Conservation (phyloP, 805 yeast genomes). For the Candida silvatica region DNA sequence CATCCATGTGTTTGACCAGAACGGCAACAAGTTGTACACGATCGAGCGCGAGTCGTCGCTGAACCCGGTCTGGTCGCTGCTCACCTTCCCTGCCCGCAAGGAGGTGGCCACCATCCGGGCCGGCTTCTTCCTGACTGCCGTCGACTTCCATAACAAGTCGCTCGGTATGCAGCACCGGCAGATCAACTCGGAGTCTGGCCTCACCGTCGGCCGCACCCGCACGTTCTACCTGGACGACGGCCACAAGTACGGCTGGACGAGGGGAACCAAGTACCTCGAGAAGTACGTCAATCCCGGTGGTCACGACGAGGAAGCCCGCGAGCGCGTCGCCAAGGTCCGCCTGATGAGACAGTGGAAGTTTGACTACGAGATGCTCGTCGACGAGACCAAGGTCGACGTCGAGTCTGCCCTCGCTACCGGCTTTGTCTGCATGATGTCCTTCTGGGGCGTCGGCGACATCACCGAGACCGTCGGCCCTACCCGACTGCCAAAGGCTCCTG, state of each 20-base stretch:
- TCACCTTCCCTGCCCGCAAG: conserved; percentile 32
- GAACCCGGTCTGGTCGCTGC: conserved; percentile 46
- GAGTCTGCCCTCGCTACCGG: conserved; percentile 52
- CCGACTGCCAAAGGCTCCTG: conserved; percentile 7
- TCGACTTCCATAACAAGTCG: conserved; percentile 39
- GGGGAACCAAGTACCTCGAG: conserved; percentile 43
- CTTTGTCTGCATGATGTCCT: conserved; percentile 55
- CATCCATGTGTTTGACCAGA: conserved; percentile 40
- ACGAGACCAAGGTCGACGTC: conserved; percentile 36
- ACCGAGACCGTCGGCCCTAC: conserved; percentile 51
- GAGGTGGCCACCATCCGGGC: conserved; percentile 45
- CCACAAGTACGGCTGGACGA: conserved; percentile 45
- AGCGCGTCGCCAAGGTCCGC: conserved; percentile 45
- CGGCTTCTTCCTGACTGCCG: conserved; percentile 35
- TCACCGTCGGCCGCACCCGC: conserved; percentile 30
- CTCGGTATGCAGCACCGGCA: conserved; percentile 35
- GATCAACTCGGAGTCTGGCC: conserved; percentile 28
- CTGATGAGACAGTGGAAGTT: conserved; percentile 50
- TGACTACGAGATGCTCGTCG: conserved; percentile 51
- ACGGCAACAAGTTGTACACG: conserved; percentile 35
- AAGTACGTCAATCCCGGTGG: conserved; percentile 46
- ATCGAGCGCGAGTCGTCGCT: conserved; percentile 40
- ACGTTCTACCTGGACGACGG: conserved; percentile 47
- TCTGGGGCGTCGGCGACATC: conserved; percentile 51
- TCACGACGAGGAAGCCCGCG: conserved; percentile 44